A percentile compares a stretch with the other conserved stretches of the same genome.
These are phyloP conservation scores for Smithsoniella earleae DNA, from an alignment of 163 green algal genomes.

Conservation along the genomic window DNA sequence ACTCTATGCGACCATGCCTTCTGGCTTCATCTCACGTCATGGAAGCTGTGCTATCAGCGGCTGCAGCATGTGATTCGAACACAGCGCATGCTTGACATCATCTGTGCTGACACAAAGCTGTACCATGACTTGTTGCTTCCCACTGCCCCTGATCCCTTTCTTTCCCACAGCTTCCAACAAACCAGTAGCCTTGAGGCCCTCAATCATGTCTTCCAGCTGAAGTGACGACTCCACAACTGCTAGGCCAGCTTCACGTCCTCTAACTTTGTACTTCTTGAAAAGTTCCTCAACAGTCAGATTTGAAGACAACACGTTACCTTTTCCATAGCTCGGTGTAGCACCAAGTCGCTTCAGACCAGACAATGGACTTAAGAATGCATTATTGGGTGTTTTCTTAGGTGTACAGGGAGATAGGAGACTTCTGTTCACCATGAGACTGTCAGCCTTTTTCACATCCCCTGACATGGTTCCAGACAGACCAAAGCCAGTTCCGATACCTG, in stretches of 20 bases:
- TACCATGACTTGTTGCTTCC: no score
- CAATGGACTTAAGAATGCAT: no score
- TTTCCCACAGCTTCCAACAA: not conserved
- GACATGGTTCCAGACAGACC: no score
- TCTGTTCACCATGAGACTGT: no score
- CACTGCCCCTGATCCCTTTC: no score
- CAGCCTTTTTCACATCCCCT: no score
- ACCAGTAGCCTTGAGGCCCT: not conserved
- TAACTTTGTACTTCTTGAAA: conserved; percentile 9
- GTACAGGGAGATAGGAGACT: no score
- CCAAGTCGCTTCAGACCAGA: no score
- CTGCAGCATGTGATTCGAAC: not conserved
- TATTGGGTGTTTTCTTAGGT: no score
- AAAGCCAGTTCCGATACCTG: no score
- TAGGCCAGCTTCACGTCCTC: not conserved
- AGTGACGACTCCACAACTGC: not conserved
- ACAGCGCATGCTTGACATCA: conserved; percentile 27
- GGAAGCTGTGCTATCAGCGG: conserved; percentile 17
- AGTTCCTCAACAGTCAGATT: conserved; percentile 3
- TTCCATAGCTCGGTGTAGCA: not conserved
- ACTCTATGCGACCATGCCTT: no score
- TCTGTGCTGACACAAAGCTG: conserved; percentile 18
- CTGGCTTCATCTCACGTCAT: not conserved
- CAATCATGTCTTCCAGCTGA: conserved; percentile 1
- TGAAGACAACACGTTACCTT: not conserved